phyloP scores from a whole-genome alignment of 2,329 filamentous ascomycete genomes.

The Pyricularia grisea region DNA sequence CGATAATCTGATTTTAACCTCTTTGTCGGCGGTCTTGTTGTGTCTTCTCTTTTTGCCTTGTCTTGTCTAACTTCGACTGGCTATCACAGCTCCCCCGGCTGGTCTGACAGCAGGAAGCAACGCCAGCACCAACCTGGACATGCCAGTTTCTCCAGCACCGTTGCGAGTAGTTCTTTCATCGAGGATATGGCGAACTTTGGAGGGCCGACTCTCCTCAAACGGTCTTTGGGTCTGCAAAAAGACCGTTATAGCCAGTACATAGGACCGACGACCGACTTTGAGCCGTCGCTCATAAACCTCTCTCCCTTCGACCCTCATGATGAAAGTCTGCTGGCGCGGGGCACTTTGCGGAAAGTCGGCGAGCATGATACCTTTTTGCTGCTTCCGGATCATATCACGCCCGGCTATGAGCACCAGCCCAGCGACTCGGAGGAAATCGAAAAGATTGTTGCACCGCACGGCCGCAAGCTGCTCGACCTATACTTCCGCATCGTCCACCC shows the following conservation, averaged over 20 bases:
- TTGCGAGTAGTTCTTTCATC: slow-evolving; percentile 52
- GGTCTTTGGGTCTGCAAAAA: slow-evolving; percentile 65
- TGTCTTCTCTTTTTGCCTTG: slow-evolving; percentile 6
- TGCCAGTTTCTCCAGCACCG: slow-evolving; percentile 48
- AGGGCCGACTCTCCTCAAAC: slow-evolving; percentile 55
- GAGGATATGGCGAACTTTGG: slow-evolving; percentile 65
- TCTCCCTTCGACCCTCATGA: slow-evolving; percentile 74
- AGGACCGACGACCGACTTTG: slow-evolving; percentile 73
- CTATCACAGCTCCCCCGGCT: slow-evolving; percentile 42
- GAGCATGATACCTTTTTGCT: slow-evolving; percentile 72
- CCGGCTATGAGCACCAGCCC: slow-evolving; percentile 59
- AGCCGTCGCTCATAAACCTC: slow-evolving; percentile 73
- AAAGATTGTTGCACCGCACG: slow-evolving; percentile 54
- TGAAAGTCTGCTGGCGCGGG: slow-evolving; percentile 63
- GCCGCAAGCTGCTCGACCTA: slow-evolving; percentile 52
- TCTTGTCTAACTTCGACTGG: slow-evolving; percentile 30
- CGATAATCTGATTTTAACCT: not conserved
- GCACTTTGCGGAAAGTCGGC: slow-evolving; percentile 65
- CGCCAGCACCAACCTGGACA: slow-evolving; percentile 34
- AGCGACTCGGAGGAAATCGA: slow-evolving; percentile 63
- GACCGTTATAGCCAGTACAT: slow-evolving; percentile 78
- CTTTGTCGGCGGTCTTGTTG: not conserved
- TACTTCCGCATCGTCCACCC: slow-evolving; percentile 57
- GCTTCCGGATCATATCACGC: slow-evolving; percentile 64
- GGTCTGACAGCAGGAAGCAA: slow-evolving; percentile 42